Conservation (phyloP, 2,329 filamentous ascomycete genomes). For the Colletotrichum australisinense region DNA sequence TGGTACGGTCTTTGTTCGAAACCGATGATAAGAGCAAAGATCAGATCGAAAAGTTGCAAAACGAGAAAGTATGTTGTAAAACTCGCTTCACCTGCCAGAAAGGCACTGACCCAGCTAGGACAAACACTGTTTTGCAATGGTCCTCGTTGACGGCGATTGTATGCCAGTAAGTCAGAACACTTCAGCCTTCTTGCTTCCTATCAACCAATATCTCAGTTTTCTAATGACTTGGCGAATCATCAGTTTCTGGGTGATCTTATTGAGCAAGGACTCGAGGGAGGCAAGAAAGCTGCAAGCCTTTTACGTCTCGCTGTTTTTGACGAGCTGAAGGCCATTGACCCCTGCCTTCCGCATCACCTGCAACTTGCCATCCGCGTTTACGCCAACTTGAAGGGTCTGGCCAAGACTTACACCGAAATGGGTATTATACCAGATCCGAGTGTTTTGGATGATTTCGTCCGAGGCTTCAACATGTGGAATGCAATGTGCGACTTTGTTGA, state of each 20-base stretch:
- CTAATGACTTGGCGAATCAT: not conserved
- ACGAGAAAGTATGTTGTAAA: not conserved
- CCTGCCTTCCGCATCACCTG: constrained; percentile 38
- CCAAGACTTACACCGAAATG: constrained; percentile 45
- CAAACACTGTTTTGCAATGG: constrained; percentile 44
- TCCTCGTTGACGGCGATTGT: constrained; percentile 52
- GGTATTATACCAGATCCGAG: constrained; percentile 40
- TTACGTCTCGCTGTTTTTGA: constrained; percentile 41
- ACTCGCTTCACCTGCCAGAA: not conserved
- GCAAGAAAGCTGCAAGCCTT: constrained; percentile 42
- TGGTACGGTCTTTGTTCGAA: not conserved
- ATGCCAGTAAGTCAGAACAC: constrained; percentile 45
- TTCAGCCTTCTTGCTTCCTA: not conserved
- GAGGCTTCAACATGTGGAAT: constrained; percentile 53
- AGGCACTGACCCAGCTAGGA: constrained; percentile 28
- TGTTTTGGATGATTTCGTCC: constrained; percentile 48
- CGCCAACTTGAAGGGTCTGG: constrained; percentile 50
- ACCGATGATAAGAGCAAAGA: not conserved
- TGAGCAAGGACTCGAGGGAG: constrained; percentile 43
- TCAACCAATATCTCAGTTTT: not conserved
- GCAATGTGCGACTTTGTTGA: constrained; percentile 52
- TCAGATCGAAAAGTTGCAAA: not conserved
- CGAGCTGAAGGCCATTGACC: constrained; percentile 38
- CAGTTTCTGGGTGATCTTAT: constrained; percentile 49
- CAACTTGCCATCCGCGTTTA: constrained; percentile 49